Evolutionary conservation across 2,329 filamentous ascomycete species (phyloP).

Genomic region (Colletotrichum brevisporum): DNA sequence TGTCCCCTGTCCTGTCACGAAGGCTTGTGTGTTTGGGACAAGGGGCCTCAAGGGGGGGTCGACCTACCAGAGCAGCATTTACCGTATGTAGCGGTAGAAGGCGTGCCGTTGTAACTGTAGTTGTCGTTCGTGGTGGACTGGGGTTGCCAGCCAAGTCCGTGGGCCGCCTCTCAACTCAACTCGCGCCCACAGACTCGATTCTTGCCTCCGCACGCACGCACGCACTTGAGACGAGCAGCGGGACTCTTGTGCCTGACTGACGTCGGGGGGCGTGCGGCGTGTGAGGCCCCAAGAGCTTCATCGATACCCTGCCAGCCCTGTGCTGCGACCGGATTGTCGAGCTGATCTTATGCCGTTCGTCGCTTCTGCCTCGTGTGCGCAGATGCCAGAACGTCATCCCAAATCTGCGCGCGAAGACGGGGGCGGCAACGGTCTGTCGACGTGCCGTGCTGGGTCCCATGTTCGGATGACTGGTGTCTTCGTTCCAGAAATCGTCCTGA

Average conservation of each 20-base stretch:
- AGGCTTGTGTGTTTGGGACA: conserved; percentile 48
- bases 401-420: conserved; percentile 16
- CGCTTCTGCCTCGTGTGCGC: conserved; percentile 35
- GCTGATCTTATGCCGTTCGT: conserved; percentile 53
- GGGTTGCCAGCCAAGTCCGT: conserved; percentile 46
- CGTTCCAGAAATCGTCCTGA: conserved; percentile 40
- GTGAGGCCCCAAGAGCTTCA: conserved; percentile 50
- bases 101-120: conserved; percentile 39
- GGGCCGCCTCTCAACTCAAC: conserved; percentile 36
- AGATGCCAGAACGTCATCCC: conserved; percentile 40
- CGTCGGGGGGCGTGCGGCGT: conserved; percentile 42
- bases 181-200: conserved; percentile 43
- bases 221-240: conserved; percentile 60
- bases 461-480: conserved; percentile 41
- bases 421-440: conserved; percentile 20
- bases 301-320: conserved; percentile 44
- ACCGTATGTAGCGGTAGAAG: too few relatives aligned
- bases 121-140: conserved; percentile 50
- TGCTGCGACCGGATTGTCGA: conserved; percentile 63
- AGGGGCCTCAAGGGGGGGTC: conserved; percentile 36
- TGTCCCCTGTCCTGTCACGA: conserved; percentile 47
- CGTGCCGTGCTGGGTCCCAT: conserved; percentile 38
- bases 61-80: conserved; percentile 7
- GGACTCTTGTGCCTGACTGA: conserved; percentile 48
- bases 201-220: conserved; percentile 33